These are phyloP conservation scores for Dimocarpus longan DNA, from an alignment of 345 rosid species.

Conservation along the genomic window DNA sequence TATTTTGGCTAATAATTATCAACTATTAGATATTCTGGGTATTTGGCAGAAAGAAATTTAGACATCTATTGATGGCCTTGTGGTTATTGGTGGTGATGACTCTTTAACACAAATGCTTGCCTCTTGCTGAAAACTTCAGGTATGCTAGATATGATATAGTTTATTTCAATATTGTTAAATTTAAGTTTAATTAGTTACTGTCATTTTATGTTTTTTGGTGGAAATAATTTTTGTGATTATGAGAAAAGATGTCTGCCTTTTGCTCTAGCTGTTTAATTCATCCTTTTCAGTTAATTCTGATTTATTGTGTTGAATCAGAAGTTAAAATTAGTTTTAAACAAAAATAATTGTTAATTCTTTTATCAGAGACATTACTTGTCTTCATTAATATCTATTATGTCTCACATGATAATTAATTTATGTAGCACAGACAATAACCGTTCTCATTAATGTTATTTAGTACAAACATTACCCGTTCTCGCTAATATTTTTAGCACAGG, in stretches of 20 bases:
- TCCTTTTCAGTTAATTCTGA: not conserved
- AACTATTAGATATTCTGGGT: too few species aligned
- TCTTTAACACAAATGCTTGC: conserved; percentile 97
- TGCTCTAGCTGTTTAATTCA: not conserved
- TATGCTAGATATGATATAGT: conserved; percentile 12
- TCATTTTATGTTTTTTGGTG: not conserved
- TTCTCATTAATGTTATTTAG: too few species aligned
- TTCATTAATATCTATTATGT: too few species aligned
- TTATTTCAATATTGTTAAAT: not conserved
- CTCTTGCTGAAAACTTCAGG: conserved; percentile 95
- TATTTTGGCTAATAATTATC: not conserved
- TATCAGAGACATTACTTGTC: too few species aligned
- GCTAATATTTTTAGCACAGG: too few species aligned
- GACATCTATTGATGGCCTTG: conserved; percentile 55
- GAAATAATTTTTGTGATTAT: not conserved
- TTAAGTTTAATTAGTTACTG: not conserved
- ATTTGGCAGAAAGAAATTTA: too few species aligned
- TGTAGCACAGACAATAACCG: too few species aligned
- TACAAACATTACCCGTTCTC: too few species aligned
- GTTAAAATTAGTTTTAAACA: conserved; percentile 15
- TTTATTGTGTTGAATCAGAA: conserved; percentile 42
- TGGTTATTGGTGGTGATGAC: conserved; percentile 98
- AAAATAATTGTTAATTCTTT: too few species aligned
- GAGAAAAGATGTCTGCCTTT: not conserved
- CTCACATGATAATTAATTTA: too few species aligned